Conservation (phyloP, 176 grass and related monocot genomes). For the Dendrocalamus sinicus region DNA sequence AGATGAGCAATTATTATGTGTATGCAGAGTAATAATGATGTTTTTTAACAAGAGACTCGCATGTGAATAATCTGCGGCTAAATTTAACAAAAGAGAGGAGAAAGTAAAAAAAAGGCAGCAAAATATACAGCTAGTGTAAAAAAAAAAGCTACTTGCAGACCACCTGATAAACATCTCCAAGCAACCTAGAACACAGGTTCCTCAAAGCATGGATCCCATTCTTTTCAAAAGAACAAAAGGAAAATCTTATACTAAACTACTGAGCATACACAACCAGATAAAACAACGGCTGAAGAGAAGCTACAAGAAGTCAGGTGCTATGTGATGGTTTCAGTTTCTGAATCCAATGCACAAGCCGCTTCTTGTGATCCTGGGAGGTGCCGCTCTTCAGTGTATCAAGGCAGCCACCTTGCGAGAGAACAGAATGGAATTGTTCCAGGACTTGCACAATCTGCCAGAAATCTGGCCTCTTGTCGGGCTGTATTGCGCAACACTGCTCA, state of each 20-base stretch:
- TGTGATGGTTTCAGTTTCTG: conserved; percentile 66
- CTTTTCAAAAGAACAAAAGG: neutral
- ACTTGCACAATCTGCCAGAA: conserved; percentile 91
- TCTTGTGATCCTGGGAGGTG: conserved; percentile 70
- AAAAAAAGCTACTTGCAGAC: conserved; percentile 2
- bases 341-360: conserved; percentile 71
- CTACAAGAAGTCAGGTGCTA: conserved; percentile 37
- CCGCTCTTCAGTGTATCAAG: conserved; percentile 55
- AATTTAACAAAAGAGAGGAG: neutral
- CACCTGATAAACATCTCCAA: conserved; percentile 41
- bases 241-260: conserved; percentile 47
- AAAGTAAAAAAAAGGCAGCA: neutral
- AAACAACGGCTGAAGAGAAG: conserved; percentile 52
- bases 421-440: conserved; percentile 65
- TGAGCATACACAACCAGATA: conserved; percentile 50
- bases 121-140: conserved; percentile 40
- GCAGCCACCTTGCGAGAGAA: conserved; percentile 62
- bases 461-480: conserved; percentile 81
- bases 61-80: conserved; percentile 1
- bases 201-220: conserved; percentile 9
- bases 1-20: neutral
- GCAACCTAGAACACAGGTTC: conserved; percentile 37
- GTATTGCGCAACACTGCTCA: conserved; percentile 74
- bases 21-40: neutral
- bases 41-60: neutral